A percentile compares a stretch with the other conserved stretches of the same genome.
Evolutionary conservation across 2,329 filamentous ascomycete genomes (phyloP).

Genomic region (Hypomyces rosellus): DNA sequence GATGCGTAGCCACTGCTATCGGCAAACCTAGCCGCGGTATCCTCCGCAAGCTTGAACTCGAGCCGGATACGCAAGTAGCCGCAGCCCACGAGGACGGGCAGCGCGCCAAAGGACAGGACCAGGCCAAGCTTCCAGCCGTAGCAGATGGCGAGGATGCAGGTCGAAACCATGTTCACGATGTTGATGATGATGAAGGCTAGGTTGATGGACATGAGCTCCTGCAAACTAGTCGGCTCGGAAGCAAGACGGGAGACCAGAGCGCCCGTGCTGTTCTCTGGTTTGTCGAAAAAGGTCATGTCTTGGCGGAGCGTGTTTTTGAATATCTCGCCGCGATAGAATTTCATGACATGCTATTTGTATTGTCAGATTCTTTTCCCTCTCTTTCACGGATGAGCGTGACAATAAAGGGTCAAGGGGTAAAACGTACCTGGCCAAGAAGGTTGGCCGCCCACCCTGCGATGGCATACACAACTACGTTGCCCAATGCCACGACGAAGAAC

Average conservation of each 20-base stretch:
- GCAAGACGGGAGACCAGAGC: constrained; percentile 32
- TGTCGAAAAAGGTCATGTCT: constrained; percentile 44
- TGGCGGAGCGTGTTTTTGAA: constrained; percentile 49
- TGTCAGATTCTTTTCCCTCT: not conserved
- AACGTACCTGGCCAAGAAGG: constrained; percentile 28
- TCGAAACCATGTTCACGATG: constrained; percentile 39
- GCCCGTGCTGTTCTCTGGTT: constrained; percentile 31
- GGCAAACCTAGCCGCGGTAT: constrained; percentile 38
- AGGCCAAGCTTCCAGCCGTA: constrained; percentile 47
- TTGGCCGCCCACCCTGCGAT: constrained; percentile 32
- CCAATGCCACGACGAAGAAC: constrained; percentile 49
- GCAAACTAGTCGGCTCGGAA: constrained; percentile 38
- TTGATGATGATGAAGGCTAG: constrained; percentile 41
- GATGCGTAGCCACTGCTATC: constrained; percentile 42
- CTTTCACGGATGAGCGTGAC: not conserved
- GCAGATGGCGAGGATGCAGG: constrained; percentile 38
- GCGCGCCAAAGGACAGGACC: constrained; percentile 38
- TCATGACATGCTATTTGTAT: constrained; percentile 23
- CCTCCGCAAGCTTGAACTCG: constrained; percentile 39
- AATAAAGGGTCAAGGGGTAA: not conserved
- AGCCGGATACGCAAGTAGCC: constrained; percentile 45
- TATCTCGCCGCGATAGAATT: constrained; percentile 31
- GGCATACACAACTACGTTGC: constrained; percentile 38
- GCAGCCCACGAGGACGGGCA: constrained; percentile 38
- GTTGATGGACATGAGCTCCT: constrained; percentile 46